Evolutionary conservation across 2,329 filamentous ascomycete genomes (phyloP), one percentile per base, ranked within the genome.

Genomic region (Tolypocladium ovalisporum): DNA sequence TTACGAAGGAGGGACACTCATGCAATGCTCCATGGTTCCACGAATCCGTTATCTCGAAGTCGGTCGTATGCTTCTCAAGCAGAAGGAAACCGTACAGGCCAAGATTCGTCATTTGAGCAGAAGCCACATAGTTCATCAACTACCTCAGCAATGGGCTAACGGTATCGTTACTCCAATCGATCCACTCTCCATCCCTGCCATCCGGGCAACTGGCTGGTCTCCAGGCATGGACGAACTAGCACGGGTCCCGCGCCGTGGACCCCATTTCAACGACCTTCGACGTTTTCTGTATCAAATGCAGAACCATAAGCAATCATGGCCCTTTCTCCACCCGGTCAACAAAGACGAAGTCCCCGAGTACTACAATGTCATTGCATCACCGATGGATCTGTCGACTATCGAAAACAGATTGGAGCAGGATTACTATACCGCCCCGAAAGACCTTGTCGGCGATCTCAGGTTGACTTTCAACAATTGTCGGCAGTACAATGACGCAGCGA

Each of bases 11-110:
- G 94, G 94, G 58, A 99, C 94, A 0, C 96, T 99, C 60, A 99
- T 99, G 94, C 94, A 99, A 75, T 99, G 94, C 68, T 90, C 88
- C 56, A 97, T 99, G 94, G 81, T 99, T 22, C 93, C 93, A 8
- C 89, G 88, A 61, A 90, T 97, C 56, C 88, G 94, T 54, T 99
- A 99, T 72, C 85, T 99, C 8, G 93, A 97, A 71, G 84, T 86
- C 67, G 89, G 90, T 3, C 87, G 92, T 61, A 96, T 99, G 90
- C 80, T 99, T 1, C 82, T 96, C 52, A 97, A 99, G 76, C 94
- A 99, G 71, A 97, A 97, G 71, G 94, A 97, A 71, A 88, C 87
- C 56, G 91, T 97, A 3, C 87, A 92, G 66, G 92, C 92, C 61
- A 99, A 99, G 75, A 97, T 97, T 62, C 86, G 91, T 54, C 89